Evolutionary conservation across 2,329 filamentous ascomycete species (phyloP).

Genomic region (Blumeria hordei): DNA sequence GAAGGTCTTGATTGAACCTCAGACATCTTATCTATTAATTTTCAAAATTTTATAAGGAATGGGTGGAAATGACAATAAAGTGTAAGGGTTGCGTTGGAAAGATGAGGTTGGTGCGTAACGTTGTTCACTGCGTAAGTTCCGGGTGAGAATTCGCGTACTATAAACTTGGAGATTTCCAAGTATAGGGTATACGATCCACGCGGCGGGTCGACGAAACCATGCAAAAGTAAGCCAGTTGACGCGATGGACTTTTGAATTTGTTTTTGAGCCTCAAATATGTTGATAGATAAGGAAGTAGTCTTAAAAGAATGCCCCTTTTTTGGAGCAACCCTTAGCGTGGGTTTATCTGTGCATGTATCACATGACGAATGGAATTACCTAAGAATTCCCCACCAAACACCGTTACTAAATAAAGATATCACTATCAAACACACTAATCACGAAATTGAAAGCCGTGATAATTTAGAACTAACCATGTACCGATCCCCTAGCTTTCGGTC

Average conservation of each 20-base stretch:
- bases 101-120: constrained; percentile 4
- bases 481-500: too few relatives aligned
- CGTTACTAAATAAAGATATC: not conserved
- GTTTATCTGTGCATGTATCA: not conserved
- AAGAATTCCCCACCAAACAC: not conserved
- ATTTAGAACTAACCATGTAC: too few relatives aligned
- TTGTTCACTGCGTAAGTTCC: constrained; percentile 5
- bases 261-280: not conserved
- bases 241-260: not conserved
- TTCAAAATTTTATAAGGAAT: constrained; percentile 6
- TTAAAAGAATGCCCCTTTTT: not conserved
- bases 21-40: constrained; percentile 39
- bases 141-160: constrained; percentile 2
- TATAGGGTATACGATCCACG: constrained; percentile 1
- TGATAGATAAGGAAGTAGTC: not conserved
- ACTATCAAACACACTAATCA: too few relatives aligned
- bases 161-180: constrained; percentile 2
- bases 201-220: constrained; percentile 3
- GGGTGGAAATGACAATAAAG: constrained; percentile 4
- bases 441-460: too few relatives aligned
- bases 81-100: constrained; percentile 4
- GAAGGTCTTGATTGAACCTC: constrained; percentile 71
- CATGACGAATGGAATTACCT: not conserved
- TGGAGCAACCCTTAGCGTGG: not conserved
- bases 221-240: not conserved